Evolutionary conservation across 176 grass and related monocot species (phyloP).

Genomic region (Rhynchospora breviuscula): DNA sequence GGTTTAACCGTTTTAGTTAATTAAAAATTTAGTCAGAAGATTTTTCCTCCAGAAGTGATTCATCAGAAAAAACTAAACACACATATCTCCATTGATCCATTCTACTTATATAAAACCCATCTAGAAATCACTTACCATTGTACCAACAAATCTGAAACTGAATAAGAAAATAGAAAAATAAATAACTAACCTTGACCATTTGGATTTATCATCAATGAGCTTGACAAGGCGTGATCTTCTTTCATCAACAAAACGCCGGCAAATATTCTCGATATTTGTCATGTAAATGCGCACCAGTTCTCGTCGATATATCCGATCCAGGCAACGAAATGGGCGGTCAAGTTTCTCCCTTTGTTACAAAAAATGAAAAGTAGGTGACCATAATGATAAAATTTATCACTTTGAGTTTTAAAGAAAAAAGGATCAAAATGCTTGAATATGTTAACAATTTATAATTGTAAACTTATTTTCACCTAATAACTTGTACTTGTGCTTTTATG

Average conservation of each 20-base stretch:
- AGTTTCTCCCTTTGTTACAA: constrained; percentile 70
- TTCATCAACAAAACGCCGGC: constrained; percentile 78
- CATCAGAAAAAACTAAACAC: not conserved
- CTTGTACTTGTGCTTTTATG: constrained; percentile 99
- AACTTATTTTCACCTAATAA: constrained; percentile 74
- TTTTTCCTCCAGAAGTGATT: not conserved
- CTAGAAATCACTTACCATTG: too few relatives aligned
- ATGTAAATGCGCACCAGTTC: constrained; percentile 91
- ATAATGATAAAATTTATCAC: not conserved
- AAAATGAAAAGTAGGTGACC: constrained; percentile 23
- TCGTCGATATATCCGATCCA: constrained; percentile 77
- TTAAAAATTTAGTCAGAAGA: not conserved
- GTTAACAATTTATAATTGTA: constrained; percentile 16
- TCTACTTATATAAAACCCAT: too few relatives aligned
- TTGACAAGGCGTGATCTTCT: constrained; percentile 73
- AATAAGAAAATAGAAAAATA: constrained; percentile 5
- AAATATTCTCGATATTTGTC: constrained; percentile 89
- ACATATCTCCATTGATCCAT: too few relatives aligned
- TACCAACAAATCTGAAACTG: not conserved
- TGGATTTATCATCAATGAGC: constrained; percentile 83
- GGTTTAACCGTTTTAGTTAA: not conserved
- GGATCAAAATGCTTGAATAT: constrained; percentile 4
- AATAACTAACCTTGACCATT: constrained; percentile 66
- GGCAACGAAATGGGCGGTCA: constrained; percentile 81
- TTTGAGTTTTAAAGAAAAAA: not conserved